Conservation (phyloP, 2,329 filamentous ascomycete genomes). For the Dothistroma pini region DNA sequence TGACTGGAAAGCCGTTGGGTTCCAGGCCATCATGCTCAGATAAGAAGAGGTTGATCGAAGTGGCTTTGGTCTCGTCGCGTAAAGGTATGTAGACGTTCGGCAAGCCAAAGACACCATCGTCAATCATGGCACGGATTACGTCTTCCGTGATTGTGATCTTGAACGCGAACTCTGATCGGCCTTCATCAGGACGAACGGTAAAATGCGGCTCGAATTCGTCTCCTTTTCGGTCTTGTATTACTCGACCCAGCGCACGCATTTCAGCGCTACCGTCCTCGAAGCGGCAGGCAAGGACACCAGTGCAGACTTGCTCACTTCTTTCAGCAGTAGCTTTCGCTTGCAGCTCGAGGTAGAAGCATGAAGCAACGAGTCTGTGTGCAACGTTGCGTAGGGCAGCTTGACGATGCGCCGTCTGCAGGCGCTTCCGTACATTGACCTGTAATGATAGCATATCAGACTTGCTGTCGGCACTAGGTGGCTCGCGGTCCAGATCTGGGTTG, state of each 20-base stretch:
- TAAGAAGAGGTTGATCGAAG: slow-evolving; percentile 35
- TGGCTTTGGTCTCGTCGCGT: slow-evolving; percentile 30
- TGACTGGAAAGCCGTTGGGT: slow-evolving; percentile 36
- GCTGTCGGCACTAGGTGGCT: slow-evolving; percentile 36
- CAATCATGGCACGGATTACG: slow-evolving; percentile 31
- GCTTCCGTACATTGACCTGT: slow-evolving; percentile 32
- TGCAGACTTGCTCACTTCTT: slow-evolving; percentile 32
- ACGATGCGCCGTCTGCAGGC: slow-evolving; percentile 29
- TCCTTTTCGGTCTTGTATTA: slow-evolving; percentile 27
- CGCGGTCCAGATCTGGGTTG: slow-evolving; percentile 33
- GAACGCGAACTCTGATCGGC: slow-evolving; percentile 22
- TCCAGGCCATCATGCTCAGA: slow-evolving; percentile 32
- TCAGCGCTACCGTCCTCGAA: slow-evolving; percentile 35
- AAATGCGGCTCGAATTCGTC: slow-evolving; percentile 37
- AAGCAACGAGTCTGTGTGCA: slow-evolving; percentile 36
- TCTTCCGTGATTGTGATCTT: slow-evolving; percentile 26
- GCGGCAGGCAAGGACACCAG: slow-evolving; percentile 33
- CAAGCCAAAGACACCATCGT: slow-evolving; percentile 30
- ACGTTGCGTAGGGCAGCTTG: slow-evolving; percentile 32
- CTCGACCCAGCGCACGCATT: slow-evolving; percentile 31
- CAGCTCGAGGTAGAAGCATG: slow-evolving; percentile 39
- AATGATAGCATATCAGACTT: slow-evolving; percentile 34
- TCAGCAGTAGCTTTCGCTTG: slow-evolving; percentile 32
- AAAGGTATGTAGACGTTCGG: slow-evolving; percentile 33
- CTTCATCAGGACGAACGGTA: slow-evolving; percentile 27